Conservation (phyloP, 2,329 filamentous ascomycete genomes). For the Sclerotinia spermophila region DNA sequence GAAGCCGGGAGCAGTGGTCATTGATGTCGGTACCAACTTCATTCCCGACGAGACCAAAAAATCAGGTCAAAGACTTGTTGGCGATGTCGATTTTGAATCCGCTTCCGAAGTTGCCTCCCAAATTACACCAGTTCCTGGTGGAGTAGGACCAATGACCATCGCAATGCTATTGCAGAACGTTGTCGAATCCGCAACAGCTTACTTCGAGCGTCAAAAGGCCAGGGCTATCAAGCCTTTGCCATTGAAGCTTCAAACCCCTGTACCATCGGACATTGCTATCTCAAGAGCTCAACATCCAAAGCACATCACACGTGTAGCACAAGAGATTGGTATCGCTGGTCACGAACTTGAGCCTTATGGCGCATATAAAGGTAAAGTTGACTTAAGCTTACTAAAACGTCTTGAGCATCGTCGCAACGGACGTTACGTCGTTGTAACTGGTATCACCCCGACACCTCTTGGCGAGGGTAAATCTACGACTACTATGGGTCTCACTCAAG, state of each 20-base stretch:
- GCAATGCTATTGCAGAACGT: conserved; percentile 98
- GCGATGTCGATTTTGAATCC: conserved; percentile 89
- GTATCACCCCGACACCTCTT: conserved; percentile 93
- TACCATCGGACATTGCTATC: conserved; percentile 94
- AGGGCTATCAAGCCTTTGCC: conserved; percentile 79
- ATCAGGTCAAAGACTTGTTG: conserved; percentile 86
- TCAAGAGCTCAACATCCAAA: conserved; percentile 90
- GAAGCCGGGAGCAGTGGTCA: conserved; percentile 91
- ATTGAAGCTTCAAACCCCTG: conserved; percentile 71
- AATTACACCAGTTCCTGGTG: conserved; percentile 94
- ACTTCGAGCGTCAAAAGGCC: conserved; percentile 78
- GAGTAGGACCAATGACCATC: conserved; percentile 97
- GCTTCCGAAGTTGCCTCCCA: conserved; percentile 81
- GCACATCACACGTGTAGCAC: conserved; percentile 77
- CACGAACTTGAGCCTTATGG: conserved; percentile 94
- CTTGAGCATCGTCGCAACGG: conserved; percentile 85
- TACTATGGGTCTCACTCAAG: conserved; percentile 91
- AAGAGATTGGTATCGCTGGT: conserved; percentile 82
- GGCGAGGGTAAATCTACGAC: conserved; percentile 98
- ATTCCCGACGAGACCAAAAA: conserved; percentile 85
- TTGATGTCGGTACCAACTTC: conserved; percentile 97
- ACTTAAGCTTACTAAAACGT: conserved; percentile 74
- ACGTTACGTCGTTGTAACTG: conserved; percentile 87
- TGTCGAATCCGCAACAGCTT: conserved; percentile 75
- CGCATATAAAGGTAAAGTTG: conserved; percentile 93